A percentile compares a stretch with the other conserved stretches of the same genome.
These are phyloP conservation scores for Lachnellula hyalina DNA, from an alignment of 2,329 filamentous ascomycete genomes.

Conservation along the genomic window DNA sequence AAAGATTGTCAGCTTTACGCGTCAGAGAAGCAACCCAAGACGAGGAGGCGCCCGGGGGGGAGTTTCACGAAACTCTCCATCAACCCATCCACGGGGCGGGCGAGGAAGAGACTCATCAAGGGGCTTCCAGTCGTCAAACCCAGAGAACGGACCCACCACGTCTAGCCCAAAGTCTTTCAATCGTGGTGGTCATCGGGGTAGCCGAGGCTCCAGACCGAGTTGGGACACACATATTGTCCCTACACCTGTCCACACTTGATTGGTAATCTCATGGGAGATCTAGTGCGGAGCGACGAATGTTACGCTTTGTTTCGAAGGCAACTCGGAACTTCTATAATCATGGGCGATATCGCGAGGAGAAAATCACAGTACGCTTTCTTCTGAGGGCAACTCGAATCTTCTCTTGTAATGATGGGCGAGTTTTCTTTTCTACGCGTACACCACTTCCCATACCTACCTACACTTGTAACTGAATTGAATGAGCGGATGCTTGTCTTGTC, in stretches of 20 bases:
- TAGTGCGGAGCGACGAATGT: constrained; percentile 3
- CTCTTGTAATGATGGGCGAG: constrained; percentile 16
- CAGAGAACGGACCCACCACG: constrained; percentile 20
- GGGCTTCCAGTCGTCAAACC: constrained; percentile 21
- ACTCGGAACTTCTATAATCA: not conserved
- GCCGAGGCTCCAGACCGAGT: constrained; percentile 20
- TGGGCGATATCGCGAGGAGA: not conserved
- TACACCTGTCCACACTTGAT: constrained; percentile 29
- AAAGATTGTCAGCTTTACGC: constrained; percentile 34
- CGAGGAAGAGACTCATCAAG: constrained; percentile 26
- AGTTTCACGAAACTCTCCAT: constrained; percentile 21
- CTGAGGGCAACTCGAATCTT: constrained; percentile 12
- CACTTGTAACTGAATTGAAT: constrained; percentile 31
- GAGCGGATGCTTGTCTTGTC: constrained; percentile 28
- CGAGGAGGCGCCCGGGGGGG: constrained; percentile 25
- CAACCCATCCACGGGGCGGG: constrained; percentile 25
- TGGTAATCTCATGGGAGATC: not conserved
- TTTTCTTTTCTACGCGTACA: constrained; percentile 24
- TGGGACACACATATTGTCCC: constrained; percentile 25
- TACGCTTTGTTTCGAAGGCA: not conserved
- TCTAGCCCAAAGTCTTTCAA: constrained; percentile 19
- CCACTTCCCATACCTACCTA: constrained; percentile 23
- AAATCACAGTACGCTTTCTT: not conserved
- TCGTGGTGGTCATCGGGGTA: constrained; percentile 22
- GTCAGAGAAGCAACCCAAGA: constrained; percentile 31